Base-by-base conservation (phyloP, 1,139 yeast genomes). In the Yamadazyma triangularis region DNA sequence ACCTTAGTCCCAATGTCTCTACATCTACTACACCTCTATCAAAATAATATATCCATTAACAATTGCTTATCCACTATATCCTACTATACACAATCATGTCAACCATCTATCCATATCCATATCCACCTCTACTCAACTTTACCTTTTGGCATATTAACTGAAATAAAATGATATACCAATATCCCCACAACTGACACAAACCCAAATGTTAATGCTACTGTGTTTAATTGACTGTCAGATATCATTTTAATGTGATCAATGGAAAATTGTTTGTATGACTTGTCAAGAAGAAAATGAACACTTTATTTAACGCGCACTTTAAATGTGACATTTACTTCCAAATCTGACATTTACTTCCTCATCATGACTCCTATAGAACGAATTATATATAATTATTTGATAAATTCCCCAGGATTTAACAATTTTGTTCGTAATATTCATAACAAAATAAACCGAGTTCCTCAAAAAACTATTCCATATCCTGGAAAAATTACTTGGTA, bases 161-260 rank as follows among this genome's bases (percentile, higher is more conserved):
- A 64, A 26, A 74, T 58, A 15, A 74, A 61, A 46, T 86, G 93
- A 57, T 82, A 88, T 4, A 81, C 64, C 30, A 85, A 60, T 30
- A 88, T 83, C 44, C 88, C 68, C 3, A 77, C 68, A 53, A 87
- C 73, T 34, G 94, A 79, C 9, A 77, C 59, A 36, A 86, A 56
- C 5, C 96, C 96, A 47, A 84, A 80, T n/a, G 77, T 59, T 32
- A 85, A 70, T 32, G 87, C 93, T 32, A 86, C 65, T 29, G 75
- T 64, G 54, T 87, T 79, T 53, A 88, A 73, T 58, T 87, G 91
- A 36, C 67, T 65, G 66, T 87, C 96, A 14, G 84, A 69, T 49
- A 88, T 88, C 96, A 87, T 88, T 27, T 19, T 40, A n/a, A n/a
- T n/a, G n/a, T n/a, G n/a, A n/a, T n/a, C n/a, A n/a, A n/a, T n/a